Percentiles rank a stretch among this genome's conserved stretches.
These are phyloP conservation scores for Dictyostelium firmibasis DNA, from an alignment of 78 protist genomes.

Conservation along the genomic window DNA sequence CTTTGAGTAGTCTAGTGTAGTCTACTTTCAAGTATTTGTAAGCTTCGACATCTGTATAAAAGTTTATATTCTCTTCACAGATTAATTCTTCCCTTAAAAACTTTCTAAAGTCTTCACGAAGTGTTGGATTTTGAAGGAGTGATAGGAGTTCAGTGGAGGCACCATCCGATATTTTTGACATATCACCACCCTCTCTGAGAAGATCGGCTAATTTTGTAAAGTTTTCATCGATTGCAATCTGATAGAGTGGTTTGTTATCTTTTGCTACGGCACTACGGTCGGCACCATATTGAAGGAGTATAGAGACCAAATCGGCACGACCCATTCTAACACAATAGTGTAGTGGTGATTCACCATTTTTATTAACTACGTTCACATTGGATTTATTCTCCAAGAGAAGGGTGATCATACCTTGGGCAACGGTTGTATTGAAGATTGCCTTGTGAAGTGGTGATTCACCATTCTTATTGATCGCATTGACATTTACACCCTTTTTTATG, in stretches of 20 bases:
- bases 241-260: constrained; percentile 61
- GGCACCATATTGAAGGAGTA: constrained; percentile 78
- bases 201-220: constrained; percentile 73
- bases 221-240: constrained; percentile 72
- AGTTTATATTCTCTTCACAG: constrained; percentile 69
- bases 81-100: constrained; percentile 53
- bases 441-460: constrained; percentile 88
- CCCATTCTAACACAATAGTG: constrained; percentile 86
- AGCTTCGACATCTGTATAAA: constrained; percentile 58
- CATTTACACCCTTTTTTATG: constrained; percentile 54
- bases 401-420: constrained; percentile 43
- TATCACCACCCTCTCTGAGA: constrained; percentile 30
- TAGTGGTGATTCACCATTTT: constrained; percentile 69
- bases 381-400: constrained; percentile 56
- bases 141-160: constrained; percentile 42
- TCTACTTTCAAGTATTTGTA: constrained; percentile 49
- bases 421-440: constrained; percentile 69
- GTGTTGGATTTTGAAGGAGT: constrained; percentile 61
- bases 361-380: constrained; percentile 51
- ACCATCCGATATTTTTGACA: not conserved
- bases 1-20: constrained; percentile 13
- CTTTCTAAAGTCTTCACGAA: constrained; percentile 65
- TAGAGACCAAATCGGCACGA: constrained; percentile 76
- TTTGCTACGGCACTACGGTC: constrained; percentile 35
- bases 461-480: constrained; percentile 72